These are phyloP conservation scores for Pseudozyma hubeiensis DNA, from an alignment of 1,284 basidiomycete genomes.

Conservation along the genomic window DNA sequence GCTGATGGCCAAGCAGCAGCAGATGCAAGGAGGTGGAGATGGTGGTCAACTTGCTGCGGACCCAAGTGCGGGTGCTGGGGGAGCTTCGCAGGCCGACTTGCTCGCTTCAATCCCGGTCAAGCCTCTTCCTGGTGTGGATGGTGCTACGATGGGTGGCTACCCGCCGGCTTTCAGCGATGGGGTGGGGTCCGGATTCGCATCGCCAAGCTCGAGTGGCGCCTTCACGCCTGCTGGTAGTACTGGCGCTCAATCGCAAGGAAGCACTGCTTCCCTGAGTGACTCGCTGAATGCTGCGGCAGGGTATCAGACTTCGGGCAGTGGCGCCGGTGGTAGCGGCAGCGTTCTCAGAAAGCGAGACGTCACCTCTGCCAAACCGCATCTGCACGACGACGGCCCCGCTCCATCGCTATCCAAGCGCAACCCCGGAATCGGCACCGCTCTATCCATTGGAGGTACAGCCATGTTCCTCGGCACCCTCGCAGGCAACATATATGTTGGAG, in stretches of 20 bases:
- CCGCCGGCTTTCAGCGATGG: not conserved
- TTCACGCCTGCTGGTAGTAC: not conserved
- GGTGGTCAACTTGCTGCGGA: not conserved
- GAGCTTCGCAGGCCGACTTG: not conserved
- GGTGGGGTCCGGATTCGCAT: not conserved
- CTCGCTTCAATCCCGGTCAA: slow-evolving; percentile 5
- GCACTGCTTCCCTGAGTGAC: slow-evolving; percentile 1
- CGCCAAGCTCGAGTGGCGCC: not conserved
- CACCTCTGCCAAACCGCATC: not conserved
- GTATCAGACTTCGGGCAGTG: slow-evolving; percentile 2
- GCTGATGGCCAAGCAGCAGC: slow-evolving; percentile 1
- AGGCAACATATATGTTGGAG: slow-evolving; percentile 9
- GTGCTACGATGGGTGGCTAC: not conserved
- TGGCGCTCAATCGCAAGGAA: not conserved
- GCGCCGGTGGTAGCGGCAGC: slow-evolving; percentile 1
- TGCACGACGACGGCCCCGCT: not conserved
- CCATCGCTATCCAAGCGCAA: slow-evolving; percentile 25
- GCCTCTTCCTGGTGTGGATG: not conserved
- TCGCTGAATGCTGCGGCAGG: slow-evolving; percentile 34
- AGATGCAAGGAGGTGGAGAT: slow-evolving; percentile 2
- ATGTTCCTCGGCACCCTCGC: slow-evolving; percentile 33
- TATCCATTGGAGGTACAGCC: slow-evolving; percentile 23
- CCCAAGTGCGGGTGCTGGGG: slow-evolving; percentile 1
- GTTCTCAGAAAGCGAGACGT: slow-evolving; percentile 29
- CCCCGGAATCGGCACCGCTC: slow-evolving; percentile 9